These are phyloP conservation scores for Ophiostoma montium DNA, from an alignment of 2,329 filamentous ascomycete genomes.

Conservation along the genomic window DNA sequence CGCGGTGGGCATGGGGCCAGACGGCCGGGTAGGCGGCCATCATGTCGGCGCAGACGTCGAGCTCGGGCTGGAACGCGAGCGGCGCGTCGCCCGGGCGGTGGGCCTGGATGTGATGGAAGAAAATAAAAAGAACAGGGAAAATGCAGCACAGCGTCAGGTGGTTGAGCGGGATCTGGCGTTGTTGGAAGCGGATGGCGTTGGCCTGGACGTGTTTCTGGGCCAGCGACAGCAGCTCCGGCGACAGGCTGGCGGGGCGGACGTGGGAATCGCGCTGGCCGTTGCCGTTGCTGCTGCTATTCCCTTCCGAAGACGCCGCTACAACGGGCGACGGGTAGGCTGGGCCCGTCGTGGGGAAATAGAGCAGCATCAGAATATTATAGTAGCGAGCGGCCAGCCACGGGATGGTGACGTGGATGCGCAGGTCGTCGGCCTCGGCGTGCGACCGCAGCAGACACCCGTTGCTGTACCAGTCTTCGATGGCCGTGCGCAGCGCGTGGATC, in stretches of 20 bases:
- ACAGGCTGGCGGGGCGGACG: not conserved
- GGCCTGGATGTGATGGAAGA: not conserved
- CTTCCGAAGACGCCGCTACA: not conserved
- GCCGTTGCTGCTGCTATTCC: not conserved
- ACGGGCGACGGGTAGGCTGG: conserved; percentile 20
- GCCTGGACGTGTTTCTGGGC: conserved; percentile 29
- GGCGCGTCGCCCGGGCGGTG: not conserved
- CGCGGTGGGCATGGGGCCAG: conserved; percentile 1
- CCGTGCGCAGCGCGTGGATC: conserved; percentile 21
- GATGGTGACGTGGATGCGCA: conserved; percentile 30
- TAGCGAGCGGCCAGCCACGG: conserved; percentile 30
- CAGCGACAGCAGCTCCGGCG: conserved; percentile 20
- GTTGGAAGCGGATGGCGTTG: conserved; percentile 26
- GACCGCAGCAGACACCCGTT: conserved; percentile 30
- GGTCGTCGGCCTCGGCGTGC: conserved; percentile 25
- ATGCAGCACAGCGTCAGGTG: conserved; percentile 27
- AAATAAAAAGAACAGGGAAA: conserved; percentile 19
- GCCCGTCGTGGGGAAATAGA: conserved; percentile 20
- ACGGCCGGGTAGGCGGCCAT: not conserved
- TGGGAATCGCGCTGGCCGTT: not conserved
- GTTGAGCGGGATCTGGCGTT: conserved; percentile 29
- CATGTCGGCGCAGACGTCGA: conserved; percentile 1
- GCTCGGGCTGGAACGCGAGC: not conserved
- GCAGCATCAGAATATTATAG: conserved; percentile 28
- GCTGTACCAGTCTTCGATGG: conserved; percentile 33